These are phyloP conservation scores for Yarrowia deformans DNA, from an alignment of 805 yeast species.

Conservation along the genomic window DNA sequence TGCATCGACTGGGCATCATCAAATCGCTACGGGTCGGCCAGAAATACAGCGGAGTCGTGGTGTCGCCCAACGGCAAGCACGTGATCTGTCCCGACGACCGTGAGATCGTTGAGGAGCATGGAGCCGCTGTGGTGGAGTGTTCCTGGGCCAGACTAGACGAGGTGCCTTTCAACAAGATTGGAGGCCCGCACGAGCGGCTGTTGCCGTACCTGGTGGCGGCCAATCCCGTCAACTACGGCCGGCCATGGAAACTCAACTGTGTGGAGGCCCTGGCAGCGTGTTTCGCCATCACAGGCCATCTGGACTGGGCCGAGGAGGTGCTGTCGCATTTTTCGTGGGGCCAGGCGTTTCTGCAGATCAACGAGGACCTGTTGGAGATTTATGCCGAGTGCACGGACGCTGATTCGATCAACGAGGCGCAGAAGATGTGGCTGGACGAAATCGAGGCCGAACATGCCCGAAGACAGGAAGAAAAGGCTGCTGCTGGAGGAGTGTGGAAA, in stretches of 20 bases:
- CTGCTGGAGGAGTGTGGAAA: constrained; percentile 80
- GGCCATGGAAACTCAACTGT: constrained; percentile 94
- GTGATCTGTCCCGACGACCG: constrained; percentile 90
- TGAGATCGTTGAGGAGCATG: constrained; percentile 75
- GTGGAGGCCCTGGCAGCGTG: constrained; percentile 98
- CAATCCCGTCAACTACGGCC: constrained; percentile 95
- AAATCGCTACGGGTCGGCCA: constrained; percentile 86
- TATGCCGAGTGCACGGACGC: constrained; percentile 84
- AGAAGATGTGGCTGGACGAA: constrained; percentile 73
- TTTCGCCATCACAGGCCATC: constrained; percentile 89
- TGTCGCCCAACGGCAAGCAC: constrained; percentile 88
- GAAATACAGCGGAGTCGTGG: constrained; percentile 87
- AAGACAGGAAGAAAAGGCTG: constrained; percentile 55
- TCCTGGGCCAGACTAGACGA: constrained; percentile 99
- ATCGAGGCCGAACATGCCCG: constrained; percentile 56
- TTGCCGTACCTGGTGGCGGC: constrained; percentile 95
- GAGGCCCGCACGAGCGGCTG: constrained; percentile 86
- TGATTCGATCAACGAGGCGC: constrained; percentile 73
- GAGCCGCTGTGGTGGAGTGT: constrained; percentile 98
- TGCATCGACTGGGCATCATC: constrained; percentile 87
- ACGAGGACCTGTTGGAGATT: constrained; percentile 74
- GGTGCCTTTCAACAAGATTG: constrained; percentile 91
- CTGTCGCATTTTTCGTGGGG: constrained; percentile 93
- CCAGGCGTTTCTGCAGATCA: constrained; percentile 79
- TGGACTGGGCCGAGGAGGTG: constrained; percentile 84